phyloP scores from a whole-genome alignment of 305 asterid genomes.

The Fraxinus dipetala region DNA sequence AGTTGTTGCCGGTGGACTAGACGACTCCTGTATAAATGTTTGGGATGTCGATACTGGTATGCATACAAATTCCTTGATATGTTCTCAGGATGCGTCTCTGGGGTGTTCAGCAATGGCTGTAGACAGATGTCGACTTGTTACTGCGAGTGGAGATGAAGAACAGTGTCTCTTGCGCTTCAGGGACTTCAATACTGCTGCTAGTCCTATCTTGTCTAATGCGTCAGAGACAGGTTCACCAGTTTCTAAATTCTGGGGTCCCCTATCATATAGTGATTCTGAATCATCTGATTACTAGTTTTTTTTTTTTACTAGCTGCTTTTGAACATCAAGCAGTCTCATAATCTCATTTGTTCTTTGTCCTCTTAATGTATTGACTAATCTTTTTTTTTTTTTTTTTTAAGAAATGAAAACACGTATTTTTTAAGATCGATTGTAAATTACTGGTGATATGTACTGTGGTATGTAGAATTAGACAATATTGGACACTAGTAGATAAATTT shows the following conservation, averaged over 20 bases:
- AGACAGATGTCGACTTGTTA: constrained; percentile 52
- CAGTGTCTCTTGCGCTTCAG: constrained; percentile 24
- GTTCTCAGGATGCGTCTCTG: constrained; percentile 16
- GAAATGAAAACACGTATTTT: neutral
- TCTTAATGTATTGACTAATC: neutral
- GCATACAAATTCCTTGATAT: constrained; percentile 35
- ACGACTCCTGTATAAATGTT: constrained; percentile 42
- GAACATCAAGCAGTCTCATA: neutral
- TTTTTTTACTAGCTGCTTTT: neutral
- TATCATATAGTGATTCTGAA: constrained; percentile 34
- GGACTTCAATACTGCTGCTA: constrained; percentile 48
- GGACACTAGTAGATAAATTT: neutral
- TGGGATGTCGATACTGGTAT: constrained; percentile 55
- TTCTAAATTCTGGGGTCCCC: constrained; percentile 59
- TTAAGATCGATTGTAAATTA: neutral
- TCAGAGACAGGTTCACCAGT: constrained; percentile 24
- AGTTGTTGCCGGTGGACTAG: constrained; percentile 65
- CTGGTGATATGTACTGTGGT: neutral
- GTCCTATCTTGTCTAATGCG: constrained; percentile 15
- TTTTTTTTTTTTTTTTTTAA: neutral
- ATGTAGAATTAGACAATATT: neutral
- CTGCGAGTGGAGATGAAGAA: constrained; percentile 26
- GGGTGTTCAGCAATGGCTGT: constrained; percentile 70
- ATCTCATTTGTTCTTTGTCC: neutral
- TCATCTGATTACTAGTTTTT: constrained; percentile 14